Evolutionary conservation across 805 yeast genomes (phyloP).

Genomic region (Candida caryicola): DNA sequence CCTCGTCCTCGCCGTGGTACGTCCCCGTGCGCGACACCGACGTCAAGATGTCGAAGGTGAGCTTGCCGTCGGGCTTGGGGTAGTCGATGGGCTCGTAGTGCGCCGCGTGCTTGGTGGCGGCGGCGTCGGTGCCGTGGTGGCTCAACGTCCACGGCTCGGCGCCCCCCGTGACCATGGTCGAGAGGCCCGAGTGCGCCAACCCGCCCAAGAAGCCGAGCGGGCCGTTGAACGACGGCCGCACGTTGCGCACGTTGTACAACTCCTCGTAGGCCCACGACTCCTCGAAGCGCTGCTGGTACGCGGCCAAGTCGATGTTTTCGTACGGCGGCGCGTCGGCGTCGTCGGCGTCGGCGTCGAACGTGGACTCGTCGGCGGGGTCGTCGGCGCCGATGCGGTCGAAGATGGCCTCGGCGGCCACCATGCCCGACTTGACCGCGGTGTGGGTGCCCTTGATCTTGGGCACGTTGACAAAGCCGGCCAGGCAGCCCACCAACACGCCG

Average conservation of each 20-base stretch:
- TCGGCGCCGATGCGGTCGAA: slow-evolving; percentile 46
- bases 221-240: slow-evolving; percentile 84
- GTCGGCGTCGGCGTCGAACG: slow-evolving; percentile 30
- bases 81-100: slow-evolving; percentile 71
- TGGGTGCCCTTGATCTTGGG: slow-evolving; percentile 98
- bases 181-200: slow-evolving; percentile 76
- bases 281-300: slow-evolving; percentile 64
- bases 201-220: slow-evolving; percentile 82
- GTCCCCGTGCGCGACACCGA: slow-evolving; percentile 98
- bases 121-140: slow-evolving; percentile 69
- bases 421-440: slow-evolving; percentile 94
- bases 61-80: slow-evolving; percentile 93
- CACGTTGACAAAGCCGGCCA: slow-evolving; percentile 96
- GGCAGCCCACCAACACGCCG: slow-evolving; percentile 89
- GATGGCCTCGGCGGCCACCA: slow-evolving; percentile 88
- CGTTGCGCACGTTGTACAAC: slow-evolving; percentile 78
- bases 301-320: slow-evolving; percentile 41
- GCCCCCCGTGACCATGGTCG: slow-evolving; percentile 77
- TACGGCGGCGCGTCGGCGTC: slow-evolving; percentile 30
- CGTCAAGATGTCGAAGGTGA: slow-evolving; percentile 88
- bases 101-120: slow-evolving; percentile 64
- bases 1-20: slow-evolving; percentile 91
- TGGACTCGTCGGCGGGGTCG: slow-evolving; percentile 43
- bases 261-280: slow-evolving; percentile 87
- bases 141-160: slow-evolving; percentile 83